A percentile compares a stretch with the other conserved stretches of the same genome.
Evolutionary conservation across 495 filamentous ascomycete genomes (phyloP).

Genomic region (Extremus antarcticus): DNA sequence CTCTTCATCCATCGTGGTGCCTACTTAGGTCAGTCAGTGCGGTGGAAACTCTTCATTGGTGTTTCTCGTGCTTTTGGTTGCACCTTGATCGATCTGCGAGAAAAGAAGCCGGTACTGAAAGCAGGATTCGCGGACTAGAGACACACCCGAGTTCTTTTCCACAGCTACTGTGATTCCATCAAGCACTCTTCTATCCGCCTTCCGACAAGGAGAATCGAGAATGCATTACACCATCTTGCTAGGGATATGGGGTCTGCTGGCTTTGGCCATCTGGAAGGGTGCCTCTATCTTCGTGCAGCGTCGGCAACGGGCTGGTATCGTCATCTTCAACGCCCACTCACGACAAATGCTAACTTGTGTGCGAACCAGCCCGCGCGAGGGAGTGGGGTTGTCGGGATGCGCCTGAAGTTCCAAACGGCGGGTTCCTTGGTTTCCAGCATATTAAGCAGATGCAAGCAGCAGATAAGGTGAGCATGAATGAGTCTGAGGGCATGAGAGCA

Average conservation of each 20-base stretch:
- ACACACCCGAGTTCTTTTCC: no score
- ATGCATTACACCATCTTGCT: conserved; percentile 8
- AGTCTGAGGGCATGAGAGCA: no score
- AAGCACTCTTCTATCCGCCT: not conserved
- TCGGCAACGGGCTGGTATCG: conserved; percentile 5
- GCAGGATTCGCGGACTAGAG: no score
- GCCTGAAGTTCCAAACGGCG: conserved; percentile 1
- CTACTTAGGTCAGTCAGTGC: no score
- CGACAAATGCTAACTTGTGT: not conserved
- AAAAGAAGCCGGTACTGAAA: no score
- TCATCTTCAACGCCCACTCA: not conserved
- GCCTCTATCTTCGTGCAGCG: not conserved
- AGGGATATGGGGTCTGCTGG: conserved; percentile 1
- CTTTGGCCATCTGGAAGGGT: conserved; percentile 2
- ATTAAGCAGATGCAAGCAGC: conserved; percentile 15
- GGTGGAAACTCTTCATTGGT: no score
- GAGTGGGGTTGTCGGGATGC: conserved; percentile 20
- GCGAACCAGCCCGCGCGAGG: conserved; percentile 11
- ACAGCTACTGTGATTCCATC: no score
- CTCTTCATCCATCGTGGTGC: no score
- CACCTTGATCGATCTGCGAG: no score
- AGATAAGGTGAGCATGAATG: no score
- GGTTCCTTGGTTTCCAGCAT: conserved; percentile 19
- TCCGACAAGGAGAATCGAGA: not conserved
- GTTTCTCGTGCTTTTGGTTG: no score